Conservation (phyloP, 2,329 filamentous ascomycete species). For the Pseudocercospora cruenta region DNA sequence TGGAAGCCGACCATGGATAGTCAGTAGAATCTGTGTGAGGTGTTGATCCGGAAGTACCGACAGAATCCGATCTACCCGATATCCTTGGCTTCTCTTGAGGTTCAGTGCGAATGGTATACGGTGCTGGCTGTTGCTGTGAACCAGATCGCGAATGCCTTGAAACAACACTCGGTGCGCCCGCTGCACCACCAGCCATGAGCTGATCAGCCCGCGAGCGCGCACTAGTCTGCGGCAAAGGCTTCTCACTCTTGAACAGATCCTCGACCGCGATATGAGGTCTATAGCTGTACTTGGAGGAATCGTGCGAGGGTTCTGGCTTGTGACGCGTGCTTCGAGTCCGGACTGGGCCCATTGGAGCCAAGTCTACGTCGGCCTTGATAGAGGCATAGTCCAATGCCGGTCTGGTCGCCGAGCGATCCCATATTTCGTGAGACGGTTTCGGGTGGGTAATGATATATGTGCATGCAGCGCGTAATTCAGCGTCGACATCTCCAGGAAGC, state of each 20-base stretch:
- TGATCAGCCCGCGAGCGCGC: conserved; percentile 35
- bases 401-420: conserved; percentile 38
- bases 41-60: conserved; percentile 42
- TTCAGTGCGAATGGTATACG: conserved; percentile 35
- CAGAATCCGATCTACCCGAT: conserved; percentile 31
- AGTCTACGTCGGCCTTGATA: conserved; percentile 29
- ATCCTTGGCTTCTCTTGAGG: conserved; percentile 36
- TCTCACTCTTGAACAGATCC: conserved; percentile 29
- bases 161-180: not conserved
- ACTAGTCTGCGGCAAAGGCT: conserved; percentile 16
- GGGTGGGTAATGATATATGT: conserved; percentile 46
- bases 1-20: conserved; percentile 44
- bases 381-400: conserved; percentile 40
- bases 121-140: conserved; percentile 18
- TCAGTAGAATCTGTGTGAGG: conserved; percentile 48
- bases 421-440: conserved; percentile 41
- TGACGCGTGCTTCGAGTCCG: conserved; percentile 20
- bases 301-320: conserved; percentile 12
- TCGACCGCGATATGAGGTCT: conserved; percentile 22
- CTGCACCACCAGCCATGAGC: conserved; percentile 29
- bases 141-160: conserved; percentile 28
- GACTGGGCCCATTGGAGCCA: conserved; percentile 8
- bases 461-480: conserved; percentile 51
- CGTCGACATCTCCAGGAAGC: conserved; percentile 47
- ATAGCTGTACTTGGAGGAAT: conserved; percentile 26